phyloP scores from a whole-genome alignment of 116 monocot genomes.

The Dioscorea cayenensis region DNA sequence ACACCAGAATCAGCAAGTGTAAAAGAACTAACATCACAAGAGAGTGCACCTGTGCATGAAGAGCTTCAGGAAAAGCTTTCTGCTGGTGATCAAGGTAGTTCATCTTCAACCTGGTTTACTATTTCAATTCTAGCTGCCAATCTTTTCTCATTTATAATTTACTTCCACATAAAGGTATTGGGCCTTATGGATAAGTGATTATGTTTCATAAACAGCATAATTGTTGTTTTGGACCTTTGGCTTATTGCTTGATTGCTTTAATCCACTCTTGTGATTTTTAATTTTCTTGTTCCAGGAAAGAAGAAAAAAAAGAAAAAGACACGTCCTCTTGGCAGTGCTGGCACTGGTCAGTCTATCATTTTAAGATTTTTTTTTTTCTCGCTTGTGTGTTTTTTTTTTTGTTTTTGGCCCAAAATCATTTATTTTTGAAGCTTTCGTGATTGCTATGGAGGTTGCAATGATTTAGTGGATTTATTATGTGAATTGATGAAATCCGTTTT shows the following conservation, averaged over 20 bases:
- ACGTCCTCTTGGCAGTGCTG: constrained; percentile 34
- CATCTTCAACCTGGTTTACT: background rate
- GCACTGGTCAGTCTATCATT: constrained; percentile 38
- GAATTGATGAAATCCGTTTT: no score
- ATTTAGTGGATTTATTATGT: no score
- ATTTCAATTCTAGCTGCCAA: background rate
- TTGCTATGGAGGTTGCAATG: no score
- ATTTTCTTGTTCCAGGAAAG: constrained; percentile 39
- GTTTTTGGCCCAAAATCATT: no score
- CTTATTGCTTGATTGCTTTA: background rate
- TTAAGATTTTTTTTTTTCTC: background rate
- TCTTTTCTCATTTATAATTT: no score
- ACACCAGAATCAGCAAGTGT: constrained; percentile 42
- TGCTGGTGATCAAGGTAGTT: constrained; percentile 68
- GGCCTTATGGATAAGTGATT: no score
- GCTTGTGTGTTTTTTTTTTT: background rate
- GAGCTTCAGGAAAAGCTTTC: constrained; percentile 53
- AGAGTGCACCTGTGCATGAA: constrained; percentile 36
- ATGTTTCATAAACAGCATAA: no score
- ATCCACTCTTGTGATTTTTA: background rate
- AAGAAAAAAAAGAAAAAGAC: constrained; percentile 94
- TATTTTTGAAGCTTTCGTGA: no score
- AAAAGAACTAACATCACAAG: constrained; percentile 46
- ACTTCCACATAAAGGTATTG: no score
- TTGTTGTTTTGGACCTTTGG: no score